Percentiles rank a stretch among this genome's conserved stretches.
Conservation (phyloP, 2,329 filamentous ascomycete species). For the Exophiala spinifera region DNA sequence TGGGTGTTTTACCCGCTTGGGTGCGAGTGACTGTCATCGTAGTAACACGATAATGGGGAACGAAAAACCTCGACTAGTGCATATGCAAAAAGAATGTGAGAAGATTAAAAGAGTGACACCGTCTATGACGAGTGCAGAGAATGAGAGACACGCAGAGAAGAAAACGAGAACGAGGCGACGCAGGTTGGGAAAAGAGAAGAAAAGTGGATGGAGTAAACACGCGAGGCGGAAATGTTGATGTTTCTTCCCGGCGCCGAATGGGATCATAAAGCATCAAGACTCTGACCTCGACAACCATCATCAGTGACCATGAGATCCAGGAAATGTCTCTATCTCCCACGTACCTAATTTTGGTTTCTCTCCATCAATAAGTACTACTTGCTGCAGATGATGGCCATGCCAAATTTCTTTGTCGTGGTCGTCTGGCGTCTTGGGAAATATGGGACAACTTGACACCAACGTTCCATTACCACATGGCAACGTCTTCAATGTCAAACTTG, state of each 20-base stretch:
- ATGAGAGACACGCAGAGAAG: not conserved
- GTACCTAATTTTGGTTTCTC: too few relatives aligned
- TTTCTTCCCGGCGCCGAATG: not conserved
- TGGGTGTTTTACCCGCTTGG: constrained; percentile 51
- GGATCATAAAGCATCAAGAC: not conserved
- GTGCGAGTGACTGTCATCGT: constrained; percentile 49
- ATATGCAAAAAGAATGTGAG: not conserved
- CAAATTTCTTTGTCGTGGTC: not conserved
- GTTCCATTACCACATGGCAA: not conserved
- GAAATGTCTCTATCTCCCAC: too few relatives aligned
- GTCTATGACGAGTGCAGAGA: not conserved
- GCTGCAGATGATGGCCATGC: not conserved
- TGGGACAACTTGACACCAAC: not conserved
- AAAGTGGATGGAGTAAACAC: not conserved
- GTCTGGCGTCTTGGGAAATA: not conserved
- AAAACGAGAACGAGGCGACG: not conserved
- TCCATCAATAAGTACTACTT: too few relatives aligned
- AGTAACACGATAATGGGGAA: constrained; percentile 1
- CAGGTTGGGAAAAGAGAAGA: not conserved
- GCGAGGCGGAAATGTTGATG: not conserved
- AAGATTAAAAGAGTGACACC: not conserved
- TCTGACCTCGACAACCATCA: too few relatives aligned
- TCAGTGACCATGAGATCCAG: too few relatives aligned
- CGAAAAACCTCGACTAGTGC: not conserved
- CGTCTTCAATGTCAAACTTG: too few relatives aligned